Conservation (phyloP, 202 grass and related monocot genomes). For the Elaeis oleifera region DNA sequence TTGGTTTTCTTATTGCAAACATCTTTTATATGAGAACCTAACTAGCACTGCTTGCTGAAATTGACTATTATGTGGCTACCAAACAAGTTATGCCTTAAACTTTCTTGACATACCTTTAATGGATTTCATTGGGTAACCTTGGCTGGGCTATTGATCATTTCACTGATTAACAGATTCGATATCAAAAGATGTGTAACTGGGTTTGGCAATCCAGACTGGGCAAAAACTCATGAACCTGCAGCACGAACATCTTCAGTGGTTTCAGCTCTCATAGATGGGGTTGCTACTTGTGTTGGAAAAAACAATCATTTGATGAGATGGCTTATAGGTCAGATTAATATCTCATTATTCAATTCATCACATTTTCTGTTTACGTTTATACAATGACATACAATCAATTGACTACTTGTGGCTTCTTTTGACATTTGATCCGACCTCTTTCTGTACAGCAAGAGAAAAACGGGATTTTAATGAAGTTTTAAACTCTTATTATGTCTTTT, state of each 20-base stretch:
- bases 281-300: slow-evolving; percentile 90
- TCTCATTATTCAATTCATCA: slow-evolving; percentile 4
- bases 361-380: slow-evolving; percentile 2
- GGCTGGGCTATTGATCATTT: slow-evolving; percentile 15
- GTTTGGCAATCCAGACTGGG: slow-evolving; percentile 75
- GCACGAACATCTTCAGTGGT: slow-evolving; percentile 57
- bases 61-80: too few relatives aligned
- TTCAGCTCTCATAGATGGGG: slow-evolving; percentile 62
- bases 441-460: too few relatives aligned
- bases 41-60: too few relatives aligned
- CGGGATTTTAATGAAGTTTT: too few relatives aligned
- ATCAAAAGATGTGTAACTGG: slow-evolving; percentile 59
- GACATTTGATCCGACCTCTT: too few relatives aligned
- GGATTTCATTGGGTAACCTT: background rate
- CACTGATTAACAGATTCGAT: slow-evolving; percentile 64
- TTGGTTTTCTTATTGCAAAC: too few relatives aligned
- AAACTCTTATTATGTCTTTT: background rate
- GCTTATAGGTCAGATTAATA: slow-evolving; percentile 57
- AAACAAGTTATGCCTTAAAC: too few relatives aligned
- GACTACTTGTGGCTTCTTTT: too few relatives aligned
- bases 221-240: slow-evolving; percentile 44
- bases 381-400: too few relatives aligned
- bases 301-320: slow-evolving; percentile 87
- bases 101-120: too few relatives aligned
- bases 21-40: too few relatives aligned